Base-by-base conservation (phyloP, 2,329 filamentous ascomycete genomes). In the Kalmusia sp. region DNA sequence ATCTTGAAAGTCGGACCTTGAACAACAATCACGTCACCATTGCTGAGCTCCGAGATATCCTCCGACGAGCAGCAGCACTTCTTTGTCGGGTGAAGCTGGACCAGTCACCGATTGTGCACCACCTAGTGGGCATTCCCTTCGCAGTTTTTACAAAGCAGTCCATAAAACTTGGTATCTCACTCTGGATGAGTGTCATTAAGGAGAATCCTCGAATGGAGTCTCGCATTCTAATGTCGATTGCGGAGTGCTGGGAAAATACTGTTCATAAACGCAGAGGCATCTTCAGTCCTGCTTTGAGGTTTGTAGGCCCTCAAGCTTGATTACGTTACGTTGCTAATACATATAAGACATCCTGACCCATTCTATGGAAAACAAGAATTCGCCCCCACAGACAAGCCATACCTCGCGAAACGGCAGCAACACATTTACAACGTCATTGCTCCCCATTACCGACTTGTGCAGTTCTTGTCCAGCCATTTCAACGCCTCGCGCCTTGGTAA, bases 161-260 rank as follows among this genome's bases (percentile, higher is more conserved):
- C 2, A 95, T 99, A 71, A 96, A 96, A 70, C 85, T 98, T 45
- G 96, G 95, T 5, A 90, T 97, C 30, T 97, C 95, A 3, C 80
- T 99, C 6, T 99, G 95, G 95, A 86, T 97, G 55, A 95, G 95
- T 22, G 91, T 98, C 12, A 96, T 98, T 67, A 95, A 98, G 65
- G 95, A 99, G 72, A 98, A 96, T 67, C 91, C 93, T 2, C 84
- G 85, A 51, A 88, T 97, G 75, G 92, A 96, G 73, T 85, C 93
- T 7, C 87, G 92, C 55, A 86, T 99, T 51, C 77, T 99, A 27
- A 87, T 87, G 47, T 92, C 96, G 70, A 91, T 98, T 64, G 89
- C 90, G 8, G 89, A 95, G 68, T 90, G 93, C 58, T 99, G 93
- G 91, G 93, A 98, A 73, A 81, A 84, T 52, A 95, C 90, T 3